Conservation (phyloP, 2,329 filamentous ascomycete genomes). For the Aspergillus ochraceoroseus region DNA sequence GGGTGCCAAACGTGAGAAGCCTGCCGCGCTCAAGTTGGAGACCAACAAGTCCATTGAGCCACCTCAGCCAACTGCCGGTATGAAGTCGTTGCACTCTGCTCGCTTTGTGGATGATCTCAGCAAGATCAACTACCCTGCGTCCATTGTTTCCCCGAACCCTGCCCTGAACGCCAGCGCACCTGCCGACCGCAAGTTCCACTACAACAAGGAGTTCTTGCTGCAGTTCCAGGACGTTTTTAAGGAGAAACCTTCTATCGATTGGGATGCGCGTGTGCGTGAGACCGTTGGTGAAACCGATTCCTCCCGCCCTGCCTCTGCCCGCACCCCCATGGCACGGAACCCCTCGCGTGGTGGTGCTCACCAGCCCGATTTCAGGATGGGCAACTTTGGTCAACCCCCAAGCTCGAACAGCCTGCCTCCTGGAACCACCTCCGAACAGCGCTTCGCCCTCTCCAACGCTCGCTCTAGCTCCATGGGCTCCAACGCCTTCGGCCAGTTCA, state of each 20-base stretch:
- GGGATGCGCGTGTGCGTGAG: slow-evolving; percentile 82
- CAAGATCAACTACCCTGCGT: slow-evolving; percentile 73
- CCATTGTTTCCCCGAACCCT: slow-evolving; percentile 84
- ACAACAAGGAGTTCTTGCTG: slow-evolving; percentile 89
- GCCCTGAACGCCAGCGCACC: slow-evolving; percentile 73
- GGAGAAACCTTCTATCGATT: slow-evolving; percentile 91
- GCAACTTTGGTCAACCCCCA: slow-evolving; percentile 55
- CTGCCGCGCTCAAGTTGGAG: slow-evolving; percentile 80
- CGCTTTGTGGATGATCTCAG: slow-evolving; percentile 78
- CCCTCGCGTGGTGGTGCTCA: slow-evolving; percentile 51
- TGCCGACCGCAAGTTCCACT: slow-evolving; percentile 77
- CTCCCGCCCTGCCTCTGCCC: slow-evolving; percentile 57
- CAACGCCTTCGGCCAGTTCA: slow-evolving; percentile 58
- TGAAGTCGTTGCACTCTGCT: slow-evolving; percentile 87
- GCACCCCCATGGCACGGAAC: slow-evolving; percentile 49
- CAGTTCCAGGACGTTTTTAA: slow-evolving; percentile 96
- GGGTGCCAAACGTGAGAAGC: slow-evolving; percentile 67
- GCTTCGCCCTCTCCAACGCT: slow-evolving; percentile 62
- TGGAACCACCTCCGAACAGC: slow-evolving; percentile 70
- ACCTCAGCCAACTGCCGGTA: slow-evolving; percentile 84
- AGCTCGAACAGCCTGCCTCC: slow-evolving; percentile 59
- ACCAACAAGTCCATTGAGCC: slow-evolving; percentile 84
- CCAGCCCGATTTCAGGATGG: slow-evolving; percentile 59
- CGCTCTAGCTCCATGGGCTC: slow-evolving; percentile 42
- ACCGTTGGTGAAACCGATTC: slow-evolving; percentile 70